phyloP scores from a whole-genome alignment of 805 yeast genomes.

The Pichia gijzeniarum region DNA sequence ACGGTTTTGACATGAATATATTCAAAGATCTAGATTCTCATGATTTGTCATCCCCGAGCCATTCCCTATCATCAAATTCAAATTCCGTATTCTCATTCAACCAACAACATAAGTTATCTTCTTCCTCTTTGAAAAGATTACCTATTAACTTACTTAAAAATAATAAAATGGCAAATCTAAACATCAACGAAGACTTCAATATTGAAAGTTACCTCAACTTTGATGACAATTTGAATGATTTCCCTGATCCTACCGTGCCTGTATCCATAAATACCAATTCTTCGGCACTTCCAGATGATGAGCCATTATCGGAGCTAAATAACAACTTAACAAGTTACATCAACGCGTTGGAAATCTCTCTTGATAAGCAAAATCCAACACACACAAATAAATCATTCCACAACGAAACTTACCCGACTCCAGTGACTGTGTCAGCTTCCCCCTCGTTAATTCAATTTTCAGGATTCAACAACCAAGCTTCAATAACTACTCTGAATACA shows the following conservation, averaged over 20 bases:
- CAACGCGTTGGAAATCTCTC: constrained; percentile 29
- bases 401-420: constrained; percentile 13
- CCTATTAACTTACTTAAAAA: constrained; percentile 8
- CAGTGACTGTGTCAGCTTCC: constrained; percentile 12
- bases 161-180: constrained; percentile 5
- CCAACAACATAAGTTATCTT: constrained; percentile 11
- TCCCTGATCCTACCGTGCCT: constrained; percentile 9
- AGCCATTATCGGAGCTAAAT: constrained; percentile 8
- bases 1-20: background rate
- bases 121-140: constrained; percentile 6
- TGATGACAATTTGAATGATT: constrained; percentile 25
- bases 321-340: constrained; percentile 23
- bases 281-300: too few relatives aligned
- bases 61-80: constrained; percentile 22
- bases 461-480: background rate
- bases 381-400: constrained; percentile 5
- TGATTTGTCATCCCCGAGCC: constrained; percentile 24
- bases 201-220: constrained; percentile 29
- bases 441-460: constrained; percentile 16
- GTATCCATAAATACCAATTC: too few relatives aligned
- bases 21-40: constrained; percentile 2
- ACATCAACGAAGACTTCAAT: constrained; percentile 21
- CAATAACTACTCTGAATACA: constrained; percentile 8
- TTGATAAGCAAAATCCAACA: constrained; percentile 22
- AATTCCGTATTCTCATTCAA: constrained; percentile 18